A percentile compares a stretch with the other conserved stretches of the same genome.
phyloP scores from a whole-genome alignment of 2,329 filamentous ascomycete genomes.

The Xylaria sp. region DNA sequence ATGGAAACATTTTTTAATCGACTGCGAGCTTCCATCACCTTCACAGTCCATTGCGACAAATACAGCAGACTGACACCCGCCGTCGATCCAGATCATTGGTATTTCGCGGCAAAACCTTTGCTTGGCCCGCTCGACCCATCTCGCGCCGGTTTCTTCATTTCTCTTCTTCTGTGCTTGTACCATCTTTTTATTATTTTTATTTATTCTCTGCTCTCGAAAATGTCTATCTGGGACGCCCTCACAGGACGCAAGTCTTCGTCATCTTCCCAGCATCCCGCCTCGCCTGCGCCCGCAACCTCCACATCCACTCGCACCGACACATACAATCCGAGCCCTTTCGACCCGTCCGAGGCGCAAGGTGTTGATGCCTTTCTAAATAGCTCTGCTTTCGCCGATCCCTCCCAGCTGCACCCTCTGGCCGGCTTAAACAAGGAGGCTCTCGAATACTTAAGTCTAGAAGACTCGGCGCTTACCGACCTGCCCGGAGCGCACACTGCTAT shows the following conservation, averaged over 20 bases:
- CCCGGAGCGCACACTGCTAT: conserved; percentile 86
- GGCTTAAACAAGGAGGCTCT: conserved; percentile 91
- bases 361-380: conserved; percentile 84
- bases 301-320: conserved; percentile 55
- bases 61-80: conserved; percentile 3
- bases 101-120: background rate
- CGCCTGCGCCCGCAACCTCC: conserved; percentile 52
- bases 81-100: background rate
- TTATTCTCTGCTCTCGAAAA: conserved; percentile 45
- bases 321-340: conserved; percentile 65
- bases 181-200: conserved; percentile 13
- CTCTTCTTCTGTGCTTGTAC: conserved; percentile 24
- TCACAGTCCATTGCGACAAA: conserved; percentile 23
- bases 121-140: background rate
- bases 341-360: conserved; percentile 76
- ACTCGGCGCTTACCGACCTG: conserved; percentile 83
- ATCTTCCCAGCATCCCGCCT: conserved; percentile 42
- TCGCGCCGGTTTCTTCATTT: conserved; percentile 8
- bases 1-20: conserved; percentile 31
- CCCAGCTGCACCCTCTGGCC: conserved; percentile 88
- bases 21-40: conserved; percentile 19
- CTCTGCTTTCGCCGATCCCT: conserved; percentile 81
- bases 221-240: conserved; percentile 67
- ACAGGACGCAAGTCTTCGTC: conserved; percentile 62
- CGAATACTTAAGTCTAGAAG: conserved; percentile 94